Evolutionary conservation across 2,329 filamentous ascomycete species (phyloP).

Genomic region (Xylariaceae sp.): DNA sequence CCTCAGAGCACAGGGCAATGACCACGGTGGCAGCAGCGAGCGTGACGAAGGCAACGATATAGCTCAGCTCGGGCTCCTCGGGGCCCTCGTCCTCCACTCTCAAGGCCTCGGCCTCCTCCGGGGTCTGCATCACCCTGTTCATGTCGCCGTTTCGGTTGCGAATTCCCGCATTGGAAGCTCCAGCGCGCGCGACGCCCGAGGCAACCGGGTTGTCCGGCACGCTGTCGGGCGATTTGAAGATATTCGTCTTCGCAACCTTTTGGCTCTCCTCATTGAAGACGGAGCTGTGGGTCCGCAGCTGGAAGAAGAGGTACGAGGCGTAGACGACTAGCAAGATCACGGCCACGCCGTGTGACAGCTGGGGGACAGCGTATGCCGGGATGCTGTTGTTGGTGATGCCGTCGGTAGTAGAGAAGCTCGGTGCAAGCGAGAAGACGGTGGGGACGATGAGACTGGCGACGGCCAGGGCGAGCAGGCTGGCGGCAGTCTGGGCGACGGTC

Average conservation of each 20-base stretch:
- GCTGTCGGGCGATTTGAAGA: constrained; percentile 16
- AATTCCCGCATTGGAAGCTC: constrained; percentile 11
- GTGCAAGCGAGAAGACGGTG: constrained; percentile 65
- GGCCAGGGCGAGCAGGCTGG: constrained; percentile 70
- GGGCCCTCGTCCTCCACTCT: constrained; percentile 60
- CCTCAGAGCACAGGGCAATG: constrained; percentile 76
- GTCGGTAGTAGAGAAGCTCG: constrained; percentile 28
- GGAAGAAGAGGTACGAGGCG: constrained; percentile 77
- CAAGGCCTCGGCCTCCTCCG: constrained; percentile 20
- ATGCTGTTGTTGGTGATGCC: constrained; percentile 29
- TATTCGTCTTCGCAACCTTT: constrained; percentile 47
- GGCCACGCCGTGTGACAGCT: constrained; percentile 63
- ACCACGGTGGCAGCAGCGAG: constrained; percentile 67
- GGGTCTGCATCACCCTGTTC: constrained; percentile 37
- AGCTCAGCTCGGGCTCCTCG: constrained; percentile 67
- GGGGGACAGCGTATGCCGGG: constrained; percentile 53
- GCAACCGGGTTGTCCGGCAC: constrained; percentile 15
- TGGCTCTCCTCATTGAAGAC: constrained; percentile 76
- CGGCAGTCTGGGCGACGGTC: constrained; percentile 83
- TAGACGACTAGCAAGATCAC: constrained; percentile 82
- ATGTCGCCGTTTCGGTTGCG: constrained; percentile 32
- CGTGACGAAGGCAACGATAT: constrained; percentile 64
- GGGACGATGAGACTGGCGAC: constrained; percentile 82
- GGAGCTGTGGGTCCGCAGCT: constrained; percentile 73
- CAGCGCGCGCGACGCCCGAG: constrained; percentile 15